These are phyloP conservation scores for Solanum hybrid DNA, from an alignment of 305 asterid genomes.

Conservation along the genomic window DNA sequence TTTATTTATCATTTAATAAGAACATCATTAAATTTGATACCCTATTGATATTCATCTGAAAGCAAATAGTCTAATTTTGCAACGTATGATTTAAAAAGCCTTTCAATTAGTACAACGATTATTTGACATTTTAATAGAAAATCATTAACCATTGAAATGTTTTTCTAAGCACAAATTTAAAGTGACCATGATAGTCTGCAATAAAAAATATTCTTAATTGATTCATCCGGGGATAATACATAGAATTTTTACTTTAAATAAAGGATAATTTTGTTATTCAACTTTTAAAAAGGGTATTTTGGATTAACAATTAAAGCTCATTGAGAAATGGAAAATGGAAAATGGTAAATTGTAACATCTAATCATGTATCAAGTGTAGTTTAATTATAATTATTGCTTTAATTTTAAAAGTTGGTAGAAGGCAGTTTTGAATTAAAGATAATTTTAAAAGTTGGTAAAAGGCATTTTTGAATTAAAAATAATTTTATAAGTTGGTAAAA, in stretches of 20 bases:
- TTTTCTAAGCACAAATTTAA: not conserved
- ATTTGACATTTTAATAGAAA: not conserved
- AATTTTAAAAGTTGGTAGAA: not conserved
- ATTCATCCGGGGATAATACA: not conserved
- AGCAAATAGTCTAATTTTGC: not conserved
- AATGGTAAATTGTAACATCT: not conserved
- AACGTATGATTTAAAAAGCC: not conserved
- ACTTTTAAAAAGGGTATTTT: not conserved
- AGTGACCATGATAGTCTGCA: not conserved
- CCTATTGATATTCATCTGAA: not conserved
- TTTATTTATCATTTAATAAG: no score
- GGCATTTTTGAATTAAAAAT: not conserved
- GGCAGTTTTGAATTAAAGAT: not conserved
- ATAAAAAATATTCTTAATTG: not conserved
- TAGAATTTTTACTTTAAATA: no score
- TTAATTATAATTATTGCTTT: not conserved
- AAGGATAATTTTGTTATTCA: not conserved
- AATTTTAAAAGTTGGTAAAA: not conserved
- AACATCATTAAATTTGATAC: not conserved
- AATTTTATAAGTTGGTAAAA: not conserved
- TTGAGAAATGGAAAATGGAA: not conserved
- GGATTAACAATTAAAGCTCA: not conserved
- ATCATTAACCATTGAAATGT: not conserved
- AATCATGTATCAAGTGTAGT: not conserved
- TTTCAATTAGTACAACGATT: not conserved